Conservation (phyloP, 2,329 filamentous ascomycete genomes). For the Tolypocladium guangdongense region DNA sequence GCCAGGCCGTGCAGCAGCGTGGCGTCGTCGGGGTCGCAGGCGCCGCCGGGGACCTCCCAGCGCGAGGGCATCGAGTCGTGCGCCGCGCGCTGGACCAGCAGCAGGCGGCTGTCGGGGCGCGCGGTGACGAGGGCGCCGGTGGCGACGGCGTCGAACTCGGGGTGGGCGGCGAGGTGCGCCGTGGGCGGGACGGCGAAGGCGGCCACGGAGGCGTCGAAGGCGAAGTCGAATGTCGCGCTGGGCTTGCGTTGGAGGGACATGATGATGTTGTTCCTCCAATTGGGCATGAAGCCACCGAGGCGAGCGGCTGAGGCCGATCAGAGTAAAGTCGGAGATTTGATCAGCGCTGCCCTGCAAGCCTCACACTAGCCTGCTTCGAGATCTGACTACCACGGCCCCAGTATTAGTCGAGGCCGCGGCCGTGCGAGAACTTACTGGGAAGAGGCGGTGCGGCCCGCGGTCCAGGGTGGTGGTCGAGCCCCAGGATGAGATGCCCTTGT, state of each 20-base stretch:
- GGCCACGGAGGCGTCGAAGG: conserved; percentile 2
- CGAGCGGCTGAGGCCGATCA: too few species aligned
- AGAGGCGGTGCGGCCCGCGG: conserved; percentile 29
- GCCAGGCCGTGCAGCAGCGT: conserved; percentile 25
- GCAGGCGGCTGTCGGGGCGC: conserved; percentile 7
- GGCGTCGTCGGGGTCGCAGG: conserved; percentile 23
- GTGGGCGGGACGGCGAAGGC: background rate
- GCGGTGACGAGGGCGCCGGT: conserved; percentile 17
- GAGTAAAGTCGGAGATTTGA: too few species aligned
- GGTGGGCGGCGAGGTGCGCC: conserved; percentile 1
- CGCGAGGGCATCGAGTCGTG: conserved; percentile 24
- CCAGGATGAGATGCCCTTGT: conserved; percentile 33
- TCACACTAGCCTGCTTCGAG: too few species aligned
- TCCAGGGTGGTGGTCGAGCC: conserved; percentile 35
- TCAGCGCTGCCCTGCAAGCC: conserved; percentile 30
- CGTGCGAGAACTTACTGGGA: conserved; percentile 32
- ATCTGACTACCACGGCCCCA: too few species aligned
- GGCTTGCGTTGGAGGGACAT: background rate
- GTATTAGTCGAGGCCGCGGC: conserved; percentile 33
- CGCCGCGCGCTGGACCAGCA: conserved; percentile 25
- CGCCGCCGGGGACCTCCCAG: conserved; percentile 34
- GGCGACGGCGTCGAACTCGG: conserved; percentile 9
- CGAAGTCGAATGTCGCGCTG: background rate
- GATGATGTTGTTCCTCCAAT: background rate
- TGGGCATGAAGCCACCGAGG: too few species aligned